Evolutionary conservation across 352 stramenopile species (phyloP).

Genomic region (Blastocystis sp.): DNA sequence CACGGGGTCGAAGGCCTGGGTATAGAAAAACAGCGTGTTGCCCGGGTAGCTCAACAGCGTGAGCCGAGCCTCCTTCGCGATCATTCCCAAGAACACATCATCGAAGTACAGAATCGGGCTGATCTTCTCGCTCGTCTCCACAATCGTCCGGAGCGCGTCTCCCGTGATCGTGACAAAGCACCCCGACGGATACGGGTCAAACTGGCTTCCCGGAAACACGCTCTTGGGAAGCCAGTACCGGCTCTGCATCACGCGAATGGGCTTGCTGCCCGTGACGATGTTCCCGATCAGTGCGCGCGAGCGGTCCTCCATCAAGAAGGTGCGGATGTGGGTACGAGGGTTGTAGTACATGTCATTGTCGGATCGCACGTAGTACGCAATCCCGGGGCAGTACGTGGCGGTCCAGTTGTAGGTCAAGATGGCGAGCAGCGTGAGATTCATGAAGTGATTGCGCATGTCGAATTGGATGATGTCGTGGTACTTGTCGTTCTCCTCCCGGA

Average conservation of each 20-base stretch:
- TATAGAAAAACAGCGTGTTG: neutral
- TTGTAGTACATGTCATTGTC: constrained; percentile 8
- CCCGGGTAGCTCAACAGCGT: neutral
- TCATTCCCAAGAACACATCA: constrained; percentile 54
- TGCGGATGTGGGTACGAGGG: neutral
- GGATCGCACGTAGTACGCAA: neutral
- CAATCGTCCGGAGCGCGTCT: constrained; percentile 7
- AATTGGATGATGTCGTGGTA: constrained; percentile 55
- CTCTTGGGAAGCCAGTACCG: constrained; percentile 14
- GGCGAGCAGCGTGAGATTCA: constrained; percentile 22
- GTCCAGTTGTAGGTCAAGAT: neutral
- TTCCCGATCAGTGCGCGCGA: neutral
- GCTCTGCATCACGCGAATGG: neutral
- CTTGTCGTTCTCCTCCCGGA: neutral
- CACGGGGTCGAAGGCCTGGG: neutral
- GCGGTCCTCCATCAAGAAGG: neutral
- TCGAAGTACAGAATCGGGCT: constrained; percentile 52
- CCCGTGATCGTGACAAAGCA: neutral
- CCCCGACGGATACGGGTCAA: constrained; percentile 17
- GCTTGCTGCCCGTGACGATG: neutral
- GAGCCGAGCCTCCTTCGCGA: neutral
- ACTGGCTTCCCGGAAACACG: neutral
- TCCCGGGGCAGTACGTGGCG: neutral
- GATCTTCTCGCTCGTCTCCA: neutral
- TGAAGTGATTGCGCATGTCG: neutral